Evolutionary conservation across 148 eudicot species (phyloP).

Genomic region (Rhododendron griersonianum): DNA sequence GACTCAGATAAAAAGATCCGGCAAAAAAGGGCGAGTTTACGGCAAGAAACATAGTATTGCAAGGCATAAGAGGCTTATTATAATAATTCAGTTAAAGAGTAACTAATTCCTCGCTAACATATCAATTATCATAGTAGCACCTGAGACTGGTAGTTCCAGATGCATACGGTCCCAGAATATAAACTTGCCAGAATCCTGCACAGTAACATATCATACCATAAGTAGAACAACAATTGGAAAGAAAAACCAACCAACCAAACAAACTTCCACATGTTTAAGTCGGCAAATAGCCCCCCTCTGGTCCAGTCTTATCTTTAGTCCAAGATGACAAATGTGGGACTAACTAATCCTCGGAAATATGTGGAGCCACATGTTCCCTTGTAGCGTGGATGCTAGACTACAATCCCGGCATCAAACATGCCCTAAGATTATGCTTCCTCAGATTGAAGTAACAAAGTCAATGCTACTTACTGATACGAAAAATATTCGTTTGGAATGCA

Average conservation of each 20-base stretch:
- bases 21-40: not conserved
- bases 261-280: not conserved
- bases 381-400: not conserved
- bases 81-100: not conserved
- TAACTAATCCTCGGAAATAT: not conserved
- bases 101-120: not conserved
- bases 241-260: not conserved
- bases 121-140: conserved; percentile 24
- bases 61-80: not conserved
- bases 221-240: not conserved
- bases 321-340: not conserved
- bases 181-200: conserved; percentile 74
- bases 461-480: not conserved
- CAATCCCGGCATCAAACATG: not conserved
- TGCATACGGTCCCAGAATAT: conserved; percentile 68
- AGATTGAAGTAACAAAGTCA: not conserved
- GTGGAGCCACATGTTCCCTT: not conserved
- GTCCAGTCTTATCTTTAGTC: not conserved
- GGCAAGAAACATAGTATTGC: not conserved
- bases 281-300: not conserved
- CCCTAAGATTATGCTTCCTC: not conserved
- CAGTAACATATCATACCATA: not conserved
- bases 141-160: conserved; percentile 78
- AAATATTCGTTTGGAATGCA: not conserved
- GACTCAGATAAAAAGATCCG: not conserved